Percentiles rank a stretch among this genome's conserved stretches.
Evolutionary conservation across 768 basidiomycete species (phyloP).

Genomic region (Filobasidium floriforme): DNA sequence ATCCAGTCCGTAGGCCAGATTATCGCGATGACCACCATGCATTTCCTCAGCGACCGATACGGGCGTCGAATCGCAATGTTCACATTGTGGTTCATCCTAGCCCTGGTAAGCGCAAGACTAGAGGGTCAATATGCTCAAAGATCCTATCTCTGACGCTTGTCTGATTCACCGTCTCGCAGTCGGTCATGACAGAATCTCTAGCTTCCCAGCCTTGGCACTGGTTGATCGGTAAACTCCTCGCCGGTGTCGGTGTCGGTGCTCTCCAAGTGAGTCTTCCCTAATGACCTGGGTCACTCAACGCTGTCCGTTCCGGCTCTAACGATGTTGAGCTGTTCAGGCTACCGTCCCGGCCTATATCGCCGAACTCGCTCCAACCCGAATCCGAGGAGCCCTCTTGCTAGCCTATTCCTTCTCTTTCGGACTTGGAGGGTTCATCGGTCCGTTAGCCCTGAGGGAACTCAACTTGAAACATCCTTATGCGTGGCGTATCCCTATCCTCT

Average conservation of each 20-base stretch:
- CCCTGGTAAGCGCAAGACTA: too few relatives aligned
- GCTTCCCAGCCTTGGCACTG: slow-evolving; percentile 8
- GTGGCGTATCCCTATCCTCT: slow-evolving; percentile 29
- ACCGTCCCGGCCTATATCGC: slow-evolving; percentile 10
- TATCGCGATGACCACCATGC: too few relatives aligned
- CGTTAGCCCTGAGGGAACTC: slow-evolving; percentile 28
- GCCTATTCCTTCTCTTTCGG: slow-evolving; percentile 9
- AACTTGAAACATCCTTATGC: slow-evolving; percentile 23
- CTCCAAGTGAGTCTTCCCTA: slow-evolving; percentile 22
- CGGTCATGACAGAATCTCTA: too few relatives aligned
- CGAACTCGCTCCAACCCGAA: slow-evolving; percentile 10
- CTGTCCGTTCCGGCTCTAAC: too few relatives aligned
- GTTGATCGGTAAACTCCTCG: slow-evolving; percentile 31
- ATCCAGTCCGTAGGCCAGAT: too few relatives aligned
- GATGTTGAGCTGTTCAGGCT: too few relatives aligned
- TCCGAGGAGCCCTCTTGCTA: slow-evolving; percentile 3
- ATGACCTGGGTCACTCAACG: neutral
- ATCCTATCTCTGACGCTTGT: too few relatives aligned
- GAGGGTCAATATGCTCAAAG: too few relatives aligned
- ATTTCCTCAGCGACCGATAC: too few relatives aligned
- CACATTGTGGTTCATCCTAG: too few relatives aligned
- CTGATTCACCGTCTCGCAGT: too few relatives aligned
- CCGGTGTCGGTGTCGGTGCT: slow-evolving; percentile 31
- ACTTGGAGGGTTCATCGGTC: slow-evolving; percentile 29
- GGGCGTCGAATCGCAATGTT: too few relatives aligned